Evolutionary conservation across 371 early-diverging fungal species (phyloP), one percentile per base, ranked within the genome.

Genomic region (Mortierella sp.): DNA sequence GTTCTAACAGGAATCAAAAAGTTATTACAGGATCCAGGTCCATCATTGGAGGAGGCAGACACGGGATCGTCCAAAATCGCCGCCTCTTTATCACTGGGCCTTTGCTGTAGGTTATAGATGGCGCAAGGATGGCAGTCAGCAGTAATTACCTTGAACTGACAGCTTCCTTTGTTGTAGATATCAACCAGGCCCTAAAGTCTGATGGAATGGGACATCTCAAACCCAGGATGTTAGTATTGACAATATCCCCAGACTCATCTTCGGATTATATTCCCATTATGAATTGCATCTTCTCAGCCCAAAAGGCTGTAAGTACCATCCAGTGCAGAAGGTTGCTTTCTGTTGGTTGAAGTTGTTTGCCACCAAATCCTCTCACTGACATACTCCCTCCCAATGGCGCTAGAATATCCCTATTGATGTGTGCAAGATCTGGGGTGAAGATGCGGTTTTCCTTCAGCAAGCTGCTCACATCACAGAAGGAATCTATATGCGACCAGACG

Each of bases 221-320:
- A 68, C 87, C 96, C n/a, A 86, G 97, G 34, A 91, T 97, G 43
- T 81, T 97, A 12, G 84, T 94, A 0, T 57, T 97, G 12, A 94
- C 95, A 0, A 93, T 93, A 14, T 94, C 96, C 0, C 89, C 91
- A 0, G 98, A 97, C 72, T 82, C 90, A 3, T 87, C 98, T 3
- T 83, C 85, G 30, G 95, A 97, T 67, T 97, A 98, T 80, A 95
- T 97, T 43, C 88, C 95, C 8, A 85, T 95, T 54, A 98, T 98
- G 98, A 98, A 98, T 80, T 89, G 90, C 63, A 96, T 97, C 34
- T 98, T 98, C 79, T 92, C 97, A 0, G 97, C 97, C 1, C 97
- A 98, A 81, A 94, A 93, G 61, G 82, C 87, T 56, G 94, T 91
- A 85, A 26, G 24, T 14, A 2, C 10, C 13, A 10, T 1, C 21